Conservation (phyloP, 2,329 filamentous ascomycete species). For the Exophiala sp. region DNA sequence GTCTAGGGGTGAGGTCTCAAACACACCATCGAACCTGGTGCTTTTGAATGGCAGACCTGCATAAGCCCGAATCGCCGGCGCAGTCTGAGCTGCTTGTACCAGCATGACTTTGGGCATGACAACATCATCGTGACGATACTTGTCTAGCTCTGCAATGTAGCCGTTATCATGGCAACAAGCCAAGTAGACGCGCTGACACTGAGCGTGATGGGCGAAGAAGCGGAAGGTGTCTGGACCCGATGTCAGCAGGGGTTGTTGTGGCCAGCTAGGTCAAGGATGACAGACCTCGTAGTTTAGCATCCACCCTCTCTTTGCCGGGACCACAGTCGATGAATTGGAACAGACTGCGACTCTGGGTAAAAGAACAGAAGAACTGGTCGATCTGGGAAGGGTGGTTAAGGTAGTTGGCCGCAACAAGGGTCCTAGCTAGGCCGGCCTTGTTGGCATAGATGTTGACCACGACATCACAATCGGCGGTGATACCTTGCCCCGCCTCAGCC, state of each 20-base stretch:
- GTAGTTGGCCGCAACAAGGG: slow-evolving; percentile 46
- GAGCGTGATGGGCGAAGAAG: slow-evolving; percentile 52
- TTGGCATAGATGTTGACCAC: slow-evolving; percentile 55
- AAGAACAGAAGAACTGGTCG: slow-evolving; percentile 25
- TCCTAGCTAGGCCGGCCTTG: slow-evolving; percentile 48
- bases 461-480: slow-evolving; percentile 40
- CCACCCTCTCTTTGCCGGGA: slow-evolving; percentile 54
- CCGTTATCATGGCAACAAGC: slow-evolving; percentile 57
- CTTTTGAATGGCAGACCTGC: slow-evolving; percentile 14
- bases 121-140: slow-evolving; percentile 35
- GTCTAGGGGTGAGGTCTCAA: slow-evolving; percentile 18
- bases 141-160: slow-evolving; percentile 53
- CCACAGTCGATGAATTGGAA: slow-evolving; percentile 59
- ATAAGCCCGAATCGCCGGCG: slow-evolving; percentile 11
- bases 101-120: slow-evolving; percentile 21
- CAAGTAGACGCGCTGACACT: slow-evolving; percentile 61
- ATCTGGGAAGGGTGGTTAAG: slow-evolving; percentile 16
- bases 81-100: slow-evolving; percentile 17
- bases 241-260: not conserved
- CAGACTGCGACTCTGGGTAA: slow-evolving; percentile 41
- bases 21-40: slow-evolving; percentile 21
- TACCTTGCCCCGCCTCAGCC: not conserved
- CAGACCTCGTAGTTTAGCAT: slow-evolving; percentile 54
- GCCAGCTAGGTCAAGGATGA: not conserved
- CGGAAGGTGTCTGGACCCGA: slow-evolving; percentile 33